Evolutionary conservation across 257 asterid genomes (phyloP).

Genomic region (Salvia miltiorrhiza): DNA sequence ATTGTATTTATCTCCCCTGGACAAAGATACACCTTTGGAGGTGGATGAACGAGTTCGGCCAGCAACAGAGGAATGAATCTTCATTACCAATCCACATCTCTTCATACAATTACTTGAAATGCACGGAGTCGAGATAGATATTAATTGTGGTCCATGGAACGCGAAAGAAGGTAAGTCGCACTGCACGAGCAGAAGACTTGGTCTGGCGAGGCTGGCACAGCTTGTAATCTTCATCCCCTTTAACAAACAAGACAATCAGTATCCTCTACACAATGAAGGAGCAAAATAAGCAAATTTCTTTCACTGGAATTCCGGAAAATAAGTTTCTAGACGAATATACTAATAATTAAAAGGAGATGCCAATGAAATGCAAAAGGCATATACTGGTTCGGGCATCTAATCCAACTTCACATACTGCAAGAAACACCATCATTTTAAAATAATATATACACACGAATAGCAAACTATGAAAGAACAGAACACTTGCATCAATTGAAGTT

Average conservation of each 20-base stretch:
- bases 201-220: slow-evolving; percentile 51
- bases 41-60: slow-evolving; percentile 48
- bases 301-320: neutral
- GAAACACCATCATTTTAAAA: neutral
- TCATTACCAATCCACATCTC: slow-evolving; percentile 39
- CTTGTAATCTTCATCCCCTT: slow-evolving; percentile 54
- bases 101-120: slow-evolving; percentile 29
- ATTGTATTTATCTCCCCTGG: slow-evolving; percentile 30
- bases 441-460: neutral
- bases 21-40: slow-evolving; percentile 22
- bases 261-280: slow-evolving; percentile 29
- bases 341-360: neutral
- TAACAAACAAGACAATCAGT: slow-evolving; percentile 14
- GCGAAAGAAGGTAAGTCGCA: slow-evolving; percentile 52
- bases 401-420: neutral
- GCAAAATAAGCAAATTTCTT: slow-evolving; percentile 5
- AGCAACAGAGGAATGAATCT: slow-evolving; percentile 43
- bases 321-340: neutral
- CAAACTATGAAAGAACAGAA: neutral
- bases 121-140: slow-evolving; percentile 35
- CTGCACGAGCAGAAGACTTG: slow-evolving; percentile 52
- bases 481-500: too few relatives aligned
- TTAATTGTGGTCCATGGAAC: slow-evolving; percentile 29
- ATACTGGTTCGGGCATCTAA: neutral
- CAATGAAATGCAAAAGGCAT: neutral